Percentiles rank a stretch among this genome's conserved stretches.
Conservation (phyloP, 2,329 filamentous ascomycete species). For the Orbilia oligospora region DNA sequence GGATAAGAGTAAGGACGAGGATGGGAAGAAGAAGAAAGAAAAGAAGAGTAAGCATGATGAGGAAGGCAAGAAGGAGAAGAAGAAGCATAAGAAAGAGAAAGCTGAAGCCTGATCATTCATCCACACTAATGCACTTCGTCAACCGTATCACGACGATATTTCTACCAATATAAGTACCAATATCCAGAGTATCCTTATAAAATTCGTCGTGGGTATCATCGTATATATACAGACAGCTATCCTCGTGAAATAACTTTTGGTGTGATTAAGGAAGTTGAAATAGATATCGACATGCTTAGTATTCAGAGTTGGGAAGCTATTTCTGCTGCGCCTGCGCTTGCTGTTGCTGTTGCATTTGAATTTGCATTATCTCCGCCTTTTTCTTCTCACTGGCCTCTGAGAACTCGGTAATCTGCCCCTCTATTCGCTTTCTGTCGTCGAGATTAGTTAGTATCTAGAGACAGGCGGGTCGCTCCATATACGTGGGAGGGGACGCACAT, state of each 20-base stretch:
- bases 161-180: not conserved
- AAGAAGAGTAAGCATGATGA: conserved; percentile 60
- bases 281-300: conserved; percentile 13
- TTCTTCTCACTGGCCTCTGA: conserved; percentile 77
- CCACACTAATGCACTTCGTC: not conserved
- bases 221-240: conserved; percentile 44
- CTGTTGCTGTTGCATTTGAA: conserved; percentile 66
- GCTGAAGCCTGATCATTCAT: conserved; percentile 26
- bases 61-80: conserved; percentile 61
- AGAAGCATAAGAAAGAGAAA: conserved; percentile 54
- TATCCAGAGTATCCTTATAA: conserved; percentile 11
- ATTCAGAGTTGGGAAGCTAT: conserved; percentile 3
- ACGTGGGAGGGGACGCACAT: conserved; percentile 74
- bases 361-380: conserved; percentile 74
- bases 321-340: conserved; percentile 65
- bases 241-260: conserved; percentile 28
- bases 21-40: conserved; percentile 40
- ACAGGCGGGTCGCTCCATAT: not conserved
- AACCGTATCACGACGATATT: not conserved
- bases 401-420: conserved; percentile 76
- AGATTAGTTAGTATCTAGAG: conserved; percentile 40
- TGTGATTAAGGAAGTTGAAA: conserved; percentile 3
- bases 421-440: conserved; percentile 74
- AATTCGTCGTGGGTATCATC: conserved; percentile 43
- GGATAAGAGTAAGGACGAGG: conserved; percentile 20